Percentiles rank a stretch among this genome's conserved stretches.
Conservation (phyloP, 768 basidiomycete species). For the Megacollybia marginata region DNA sequence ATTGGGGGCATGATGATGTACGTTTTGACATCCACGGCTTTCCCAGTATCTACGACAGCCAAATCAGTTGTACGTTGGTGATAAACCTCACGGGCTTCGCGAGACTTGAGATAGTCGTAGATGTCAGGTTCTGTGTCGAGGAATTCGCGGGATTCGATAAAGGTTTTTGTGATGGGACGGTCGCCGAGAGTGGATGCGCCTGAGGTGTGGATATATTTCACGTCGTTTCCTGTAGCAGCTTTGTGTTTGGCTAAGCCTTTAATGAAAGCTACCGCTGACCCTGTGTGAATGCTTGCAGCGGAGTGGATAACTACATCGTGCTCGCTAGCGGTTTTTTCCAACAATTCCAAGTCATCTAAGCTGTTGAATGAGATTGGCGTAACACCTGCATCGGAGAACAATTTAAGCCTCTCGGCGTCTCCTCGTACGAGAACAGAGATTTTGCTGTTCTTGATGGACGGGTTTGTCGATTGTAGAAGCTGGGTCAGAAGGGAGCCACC, state of each 20-base stretch:
- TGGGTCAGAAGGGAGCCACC: too few relatives aligned
- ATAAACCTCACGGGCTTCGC: conserved; percentile 33
- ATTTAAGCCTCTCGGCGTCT: too few relatives aligned
- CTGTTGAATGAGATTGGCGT: conserved; percentile 18
- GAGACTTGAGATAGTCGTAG: conserved; percentile 35
- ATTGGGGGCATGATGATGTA: conserved; percentile 49
- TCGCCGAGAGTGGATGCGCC: not conserved
- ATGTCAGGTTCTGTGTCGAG: conserved; percentile 4
- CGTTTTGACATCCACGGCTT: conserved; percentile 37
- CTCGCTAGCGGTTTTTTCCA: conserved; percentile 16
- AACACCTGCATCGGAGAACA: too few relatives aligned
- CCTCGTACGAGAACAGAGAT: too few relatives aligned
- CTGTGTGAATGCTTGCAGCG: conserved; percentile 6
- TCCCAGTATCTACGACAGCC: conserved; percentile 36
- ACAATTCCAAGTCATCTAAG: conserved; percentile 17
- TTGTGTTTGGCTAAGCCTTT: conserved; percentile 6
- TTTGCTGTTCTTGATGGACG: too few relatives aligned
- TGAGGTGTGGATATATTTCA: conserved; percentile 10
- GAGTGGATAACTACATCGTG: conserved; percentile 19
- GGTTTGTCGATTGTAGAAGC: too few relatives aligned
- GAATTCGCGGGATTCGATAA: too few relatives aligned
- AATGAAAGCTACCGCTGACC: conserved; percentile 4
- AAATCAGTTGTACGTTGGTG: conserved; percentile 49
- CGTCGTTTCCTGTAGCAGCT: conserved; percentile 2
- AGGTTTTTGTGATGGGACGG: too few relatives aligned